These are phyloP conservation scores for Rosa hybrid DNA, from an alignment of 331 rosid species.

Conservation along the genomic window DNA sequence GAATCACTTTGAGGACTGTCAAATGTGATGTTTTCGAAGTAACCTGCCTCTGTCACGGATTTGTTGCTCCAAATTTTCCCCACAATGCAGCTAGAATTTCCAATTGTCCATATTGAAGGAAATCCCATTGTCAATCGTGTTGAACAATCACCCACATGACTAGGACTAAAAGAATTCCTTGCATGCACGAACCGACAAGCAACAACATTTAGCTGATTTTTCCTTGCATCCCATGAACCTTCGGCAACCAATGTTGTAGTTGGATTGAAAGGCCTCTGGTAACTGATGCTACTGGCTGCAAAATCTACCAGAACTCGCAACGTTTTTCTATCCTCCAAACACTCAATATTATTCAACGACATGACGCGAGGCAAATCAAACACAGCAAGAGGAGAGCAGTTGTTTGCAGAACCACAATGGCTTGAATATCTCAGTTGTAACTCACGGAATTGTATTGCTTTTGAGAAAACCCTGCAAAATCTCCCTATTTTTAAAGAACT, in stretches of 20 bases:
- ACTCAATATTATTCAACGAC: slow-evolving; percentile 35
- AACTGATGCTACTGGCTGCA: neutral
- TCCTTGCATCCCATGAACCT: slow-evolving; percentile 62
- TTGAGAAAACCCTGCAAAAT: slow-evolving; percentile 32
- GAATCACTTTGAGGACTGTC: neutral
- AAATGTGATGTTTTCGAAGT: slow-evolving; percentile 47
- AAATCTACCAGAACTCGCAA: slow-evolving; percentile 41
- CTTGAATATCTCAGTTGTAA: slow-evolving; percentile 46
- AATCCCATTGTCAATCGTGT: slow-evolving; percentile 41
- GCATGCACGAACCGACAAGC: slow-evolving; percentile 46
- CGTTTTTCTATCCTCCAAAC: slow-evolving; percentile 25
- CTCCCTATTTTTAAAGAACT: neutral
- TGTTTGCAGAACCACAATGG: slow-evolving; percentile 42
- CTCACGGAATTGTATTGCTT: neutral
- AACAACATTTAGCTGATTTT: slow-evolving; percentile 32
- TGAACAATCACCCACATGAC: slow-evolving; percentile 55
- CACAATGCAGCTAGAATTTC: slow-evolving; percentile 38
- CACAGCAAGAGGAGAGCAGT: slow-evolving; percentile 43
- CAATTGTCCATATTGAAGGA: slow-evolving; percentile 55
- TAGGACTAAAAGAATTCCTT: slow-evolving; percentile 15
- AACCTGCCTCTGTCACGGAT: slow-evolving; percentile 27
- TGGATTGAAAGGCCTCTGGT: slow-evolving; percentile 37
- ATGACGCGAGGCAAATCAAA: slow-evolving; percentile 31
- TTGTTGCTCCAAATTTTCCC: slow-evolving; percentile 67
- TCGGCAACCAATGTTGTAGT: slow-evolving; percentile 47